These are phyloP conservation scores for Edaphochlamys debaryana DNA, from an alignment of 139 green algal genomes.

Conservation along the genomic window DNA sequence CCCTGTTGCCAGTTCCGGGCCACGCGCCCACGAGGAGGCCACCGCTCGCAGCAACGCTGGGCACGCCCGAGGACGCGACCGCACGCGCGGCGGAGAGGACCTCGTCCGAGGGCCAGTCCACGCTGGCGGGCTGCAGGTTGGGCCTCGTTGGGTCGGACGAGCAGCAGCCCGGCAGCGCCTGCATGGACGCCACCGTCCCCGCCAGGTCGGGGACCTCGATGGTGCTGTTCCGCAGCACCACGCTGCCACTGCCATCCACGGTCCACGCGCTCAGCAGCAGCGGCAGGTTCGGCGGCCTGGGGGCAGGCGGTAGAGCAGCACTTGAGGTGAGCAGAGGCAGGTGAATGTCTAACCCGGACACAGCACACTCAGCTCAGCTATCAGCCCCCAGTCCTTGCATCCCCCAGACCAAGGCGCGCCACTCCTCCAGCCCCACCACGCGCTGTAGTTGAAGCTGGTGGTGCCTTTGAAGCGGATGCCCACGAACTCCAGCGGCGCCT, in stretches of 20 bases:
- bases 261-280: background rate
- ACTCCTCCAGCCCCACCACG: no score
- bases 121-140: background rate
- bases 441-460: conserved; percentile 5
- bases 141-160: background rate
- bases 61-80: background rate
- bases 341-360: no score
- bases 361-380: no score
- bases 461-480: conserved; percentile 4
- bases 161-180: background rate
- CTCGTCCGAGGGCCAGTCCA: background rate
- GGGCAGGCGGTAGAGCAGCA: no score
- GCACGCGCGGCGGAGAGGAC: background rate
- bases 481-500: background rate
- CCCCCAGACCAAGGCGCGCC: no score
- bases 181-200: background rate
- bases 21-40: no score
- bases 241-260: background rate
- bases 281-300: background rate
- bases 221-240: background rate
- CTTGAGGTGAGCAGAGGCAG: no score
- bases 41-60: no score
- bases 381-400: no score
- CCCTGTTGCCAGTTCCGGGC: no score
- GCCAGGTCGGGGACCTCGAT: conserved; percentile 2